Evolutionary conservation across 495 filamentous ascomycete genomes (phyloP), one percentile per base, ranked within the genome.

Genomic region (Xylona heveae): DNA sequence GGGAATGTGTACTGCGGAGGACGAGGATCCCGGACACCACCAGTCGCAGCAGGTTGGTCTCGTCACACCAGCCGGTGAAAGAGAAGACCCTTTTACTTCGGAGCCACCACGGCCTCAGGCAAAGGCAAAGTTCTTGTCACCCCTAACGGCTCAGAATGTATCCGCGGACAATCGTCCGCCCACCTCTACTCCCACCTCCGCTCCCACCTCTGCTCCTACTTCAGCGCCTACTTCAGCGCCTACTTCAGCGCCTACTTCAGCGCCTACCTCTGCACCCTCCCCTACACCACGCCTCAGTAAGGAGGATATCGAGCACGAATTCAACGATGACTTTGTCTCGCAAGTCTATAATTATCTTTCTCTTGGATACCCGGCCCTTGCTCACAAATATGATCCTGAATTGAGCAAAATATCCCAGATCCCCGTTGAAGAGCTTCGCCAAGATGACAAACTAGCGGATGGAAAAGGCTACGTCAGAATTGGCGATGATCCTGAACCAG

Each of bases 301-400:
- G n/a, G n/a, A 68, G 24, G 44, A 57, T 20, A 60, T 76, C 24
- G 57, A 67, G 8, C 51, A 58, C 29, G 79, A 88, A 45, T 82
- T 83, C 42, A 49, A 71, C 36, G 79, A 91, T 49, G 59, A 52
- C n/a, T 85, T 92, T 52, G 68, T 93, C 24, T 90, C 81, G 2
- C 83, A 94, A 50, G 80, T 94, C 12, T 94, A 84, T 58, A 92
- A 94, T 47, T 94, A 94, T 52, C 61, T 94, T 9, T 90, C 80
- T 1, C 64, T 94, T 14, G 83, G 84, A 3, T 94, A 90, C 48
- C 80, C 83, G 5, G 69, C 77, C 10, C 62, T 83, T 17, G 84
- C 82, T 7, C 68, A 76, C 8, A 65, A 65, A 33, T 94, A 74
- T 45, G 84, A 94, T 48, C 53, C 65, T 25, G 84, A 94, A 52